These are phyloP conservation scores for Quercus lobata DNA, from an alignment of 331 rosid genomes.

Conservation along the genomic window DNA sequence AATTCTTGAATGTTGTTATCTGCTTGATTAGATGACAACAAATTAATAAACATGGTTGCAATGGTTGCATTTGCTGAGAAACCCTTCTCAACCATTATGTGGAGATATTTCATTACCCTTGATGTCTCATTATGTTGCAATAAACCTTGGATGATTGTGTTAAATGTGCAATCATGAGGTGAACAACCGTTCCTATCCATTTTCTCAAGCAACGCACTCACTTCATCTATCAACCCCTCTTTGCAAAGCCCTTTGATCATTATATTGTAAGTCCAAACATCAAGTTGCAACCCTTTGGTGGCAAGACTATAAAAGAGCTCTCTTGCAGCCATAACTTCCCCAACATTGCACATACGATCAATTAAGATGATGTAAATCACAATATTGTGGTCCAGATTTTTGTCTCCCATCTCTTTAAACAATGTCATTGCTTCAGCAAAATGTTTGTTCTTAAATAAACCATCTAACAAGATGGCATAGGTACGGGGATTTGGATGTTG, in stretches of 20 bases:
- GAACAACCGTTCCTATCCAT: neutral
- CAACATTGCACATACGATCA: neutral
- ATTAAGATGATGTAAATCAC: neutral
- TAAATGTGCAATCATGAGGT: neutral
- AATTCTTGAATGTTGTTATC: too few species aligned
- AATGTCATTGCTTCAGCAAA: neutral
- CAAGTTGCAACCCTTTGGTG: too few species aligned
- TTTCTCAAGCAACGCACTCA: neutral
- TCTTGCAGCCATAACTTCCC: neutral
- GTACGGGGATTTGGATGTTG: slow-evolving; percentile 4
- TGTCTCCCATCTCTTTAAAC: neutral
- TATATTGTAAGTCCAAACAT: too few species aligned
- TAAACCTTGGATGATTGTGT: neutral
- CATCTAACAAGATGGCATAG: slow-evolving; percentile 18
- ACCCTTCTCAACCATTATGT: too few species aligned
- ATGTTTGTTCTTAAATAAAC: slow-evolving; percentile 8
- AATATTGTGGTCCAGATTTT: neutral
- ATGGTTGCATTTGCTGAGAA: too few species aligned
- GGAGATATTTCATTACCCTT: too few species aligned
- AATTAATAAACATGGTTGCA: too few species aligned
- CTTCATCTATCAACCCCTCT: neutral
- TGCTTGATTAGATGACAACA: too few species aligned
- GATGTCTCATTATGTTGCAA: neutral
- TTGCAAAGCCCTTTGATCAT: too few species aligned
- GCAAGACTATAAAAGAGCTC: neutral